These are phyloP conservation scores for Irpex sp. DNA, from an alignment of 1,284 basidiomycete species.

Conservation along the genomic window DNA sequence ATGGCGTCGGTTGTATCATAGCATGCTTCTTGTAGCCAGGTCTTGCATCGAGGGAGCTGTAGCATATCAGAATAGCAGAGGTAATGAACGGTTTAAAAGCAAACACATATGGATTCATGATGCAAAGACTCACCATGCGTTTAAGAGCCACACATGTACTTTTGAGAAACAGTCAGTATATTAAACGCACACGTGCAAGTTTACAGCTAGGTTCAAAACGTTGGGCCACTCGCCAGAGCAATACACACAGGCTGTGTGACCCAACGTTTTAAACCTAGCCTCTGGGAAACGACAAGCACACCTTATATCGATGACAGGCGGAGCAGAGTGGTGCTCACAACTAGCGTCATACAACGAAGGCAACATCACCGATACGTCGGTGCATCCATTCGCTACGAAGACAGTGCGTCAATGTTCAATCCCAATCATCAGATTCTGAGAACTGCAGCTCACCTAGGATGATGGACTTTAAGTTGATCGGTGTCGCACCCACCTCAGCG, in stretches of 20 bases:
- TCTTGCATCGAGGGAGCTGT: constrained; percentile 26
- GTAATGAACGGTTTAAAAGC: background rate
- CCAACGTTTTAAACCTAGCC: too few species aligned
- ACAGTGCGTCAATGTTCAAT: background rate
- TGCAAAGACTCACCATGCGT: constrained; percentile 27
- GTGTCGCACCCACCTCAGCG: constrained; percentile 52
- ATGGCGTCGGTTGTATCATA: constrained; percentile 31
- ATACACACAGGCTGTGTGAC: too few species aligned
- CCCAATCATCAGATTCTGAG: background rate
- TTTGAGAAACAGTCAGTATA: background rate
- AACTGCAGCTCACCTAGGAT: constrained; percentile 60
- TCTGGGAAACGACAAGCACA: constrained; percentile 2
- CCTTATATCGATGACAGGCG: constrained; percentile 23
- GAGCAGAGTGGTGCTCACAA: constrained; percentile 23
- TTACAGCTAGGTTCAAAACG: too few species aligned
- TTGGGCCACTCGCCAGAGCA: too few species aligned
- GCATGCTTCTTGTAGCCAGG: constrained; percentile 24
- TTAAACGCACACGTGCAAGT: constrained; percentile 19
- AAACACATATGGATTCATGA: background rate
- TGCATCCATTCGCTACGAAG: constrained; percentile 41
- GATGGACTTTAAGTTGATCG: constrained; percentile 77
- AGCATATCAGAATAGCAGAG: background rate
- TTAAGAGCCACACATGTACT: constrained; percentile 30
- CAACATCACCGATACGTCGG: constrained; percentile 21
- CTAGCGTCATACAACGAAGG: constrained; percentile 29